Base-by-base conservation (phyloP, 2,329 filamentous ascomycete species). In the Drechslera avenae region DNA sequence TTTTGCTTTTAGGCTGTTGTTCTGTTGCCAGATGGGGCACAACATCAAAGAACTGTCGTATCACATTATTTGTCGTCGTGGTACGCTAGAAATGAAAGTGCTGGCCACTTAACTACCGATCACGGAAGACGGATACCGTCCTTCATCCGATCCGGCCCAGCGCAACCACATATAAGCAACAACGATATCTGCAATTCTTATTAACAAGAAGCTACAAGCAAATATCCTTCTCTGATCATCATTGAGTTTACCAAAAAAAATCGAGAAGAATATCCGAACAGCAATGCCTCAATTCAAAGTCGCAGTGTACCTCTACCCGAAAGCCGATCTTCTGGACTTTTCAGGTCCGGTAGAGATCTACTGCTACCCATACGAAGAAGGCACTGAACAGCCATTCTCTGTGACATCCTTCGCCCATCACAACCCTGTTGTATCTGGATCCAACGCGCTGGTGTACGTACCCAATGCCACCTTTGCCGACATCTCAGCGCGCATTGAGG, bases 281-380 rank as follows among this genome's bases (percentile, higher is more conserved):
- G 21, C 33, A 14, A 52, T 52, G 49, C 17, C 49, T 39, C 57
- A 63, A 19, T 70, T 70, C 66, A 69, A 69, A 47, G 68, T 75
- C n/a, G 75, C 69, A 14, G 63, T 75, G 1, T 61, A 77, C 18
- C 54, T 78, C 18, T 76, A 73, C 57, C 57, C 64, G 3, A 57
- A 66, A 9, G 72, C 66, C 19, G 75, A 77, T 49, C 67, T 77
- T 41, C 71, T 77, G 40, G 75, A 77, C 62, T 76, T 76, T 50
- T 62, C 65, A 18, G 75, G 72, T 1, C 75, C 75, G 3, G 56
- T 70, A 18, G 74, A 77, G 50, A 63, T 76, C 30, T 66, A 74
- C 47, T 64, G 62, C 28, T 66, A 61, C 47, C 64, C 63, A 26
- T 59, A 59, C 13, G 66, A 70, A 13, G 48, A 59, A 14, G 64